Evolutionary conservation across 2,329 filamentous ascomycete species (phyloP).

Genomic region (Paecilomyces niveus): DNA sequence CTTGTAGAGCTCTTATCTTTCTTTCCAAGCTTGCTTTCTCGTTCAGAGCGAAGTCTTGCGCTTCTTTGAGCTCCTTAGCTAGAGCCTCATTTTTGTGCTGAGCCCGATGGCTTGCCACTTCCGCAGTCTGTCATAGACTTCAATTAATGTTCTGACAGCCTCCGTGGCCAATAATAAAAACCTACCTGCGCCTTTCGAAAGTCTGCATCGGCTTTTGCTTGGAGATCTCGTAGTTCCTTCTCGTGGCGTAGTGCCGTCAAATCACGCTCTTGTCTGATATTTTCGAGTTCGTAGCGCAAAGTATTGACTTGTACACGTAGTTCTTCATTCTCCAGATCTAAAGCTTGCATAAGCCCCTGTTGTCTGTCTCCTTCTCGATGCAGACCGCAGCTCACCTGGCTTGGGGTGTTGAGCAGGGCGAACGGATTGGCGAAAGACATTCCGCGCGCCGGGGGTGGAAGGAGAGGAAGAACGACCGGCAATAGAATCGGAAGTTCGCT

Average conservation of each 20-base stretch:
- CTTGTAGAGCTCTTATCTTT: slow-evolving; percentile 51
- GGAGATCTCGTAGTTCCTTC: slow-evolving; percentile 73
- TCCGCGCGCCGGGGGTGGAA: slow-evolving; percentile 25
- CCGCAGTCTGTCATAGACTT: slow-evolving; percentile 36
- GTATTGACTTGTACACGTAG: slow-evolving; percentile 85
- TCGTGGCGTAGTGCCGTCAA: slow-evolving; percentile 70
- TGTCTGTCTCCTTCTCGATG: neutral
- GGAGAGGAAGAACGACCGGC: slow-evolving; percentile 44
- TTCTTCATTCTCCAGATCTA: slow-evolving; percentile 58
- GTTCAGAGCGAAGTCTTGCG: slow-evolving; percentile 47
- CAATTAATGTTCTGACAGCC: neutral
- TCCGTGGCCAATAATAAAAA: neutral
- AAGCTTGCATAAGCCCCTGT: neutral
- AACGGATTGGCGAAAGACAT: slow-evolving; percentile 29
- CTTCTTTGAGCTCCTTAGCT: slow-evolving; percentile 48
- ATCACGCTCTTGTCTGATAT: slow-evolving; percentile 79
- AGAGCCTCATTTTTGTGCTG: slow-evolving; percentile 49
- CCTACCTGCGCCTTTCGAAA: slow-evolving; percentile 58
- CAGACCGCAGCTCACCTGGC: slow-evolving; percentile 24
- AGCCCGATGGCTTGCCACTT: slow-evolving; percentile 45
- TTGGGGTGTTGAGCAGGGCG: slow-evolving; percentile 27
- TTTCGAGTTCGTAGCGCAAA: slow-evolving; percentile 79
- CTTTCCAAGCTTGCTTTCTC: slow-evolving; percentile 51
- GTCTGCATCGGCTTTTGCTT: slow-evolving; percentile 76
- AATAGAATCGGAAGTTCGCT: slow-evolving; percentile 55